Conservation (phyloP, 1,139 yeast genomes). For the Hansenula lynferdii region DNA sequence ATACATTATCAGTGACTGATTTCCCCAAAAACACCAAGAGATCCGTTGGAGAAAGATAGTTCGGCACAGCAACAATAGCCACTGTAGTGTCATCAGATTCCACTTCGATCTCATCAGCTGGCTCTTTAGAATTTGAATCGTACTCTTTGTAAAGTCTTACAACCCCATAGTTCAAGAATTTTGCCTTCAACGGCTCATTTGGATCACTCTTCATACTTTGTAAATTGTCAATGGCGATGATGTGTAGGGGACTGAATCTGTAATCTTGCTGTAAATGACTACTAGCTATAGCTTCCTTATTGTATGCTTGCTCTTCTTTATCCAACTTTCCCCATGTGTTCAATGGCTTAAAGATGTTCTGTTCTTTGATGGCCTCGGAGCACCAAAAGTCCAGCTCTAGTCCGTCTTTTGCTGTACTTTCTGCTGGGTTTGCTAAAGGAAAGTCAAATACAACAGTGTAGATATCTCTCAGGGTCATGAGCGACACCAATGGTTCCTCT, state of each 20-base stretch:
- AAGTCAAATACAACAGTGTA: neutral
- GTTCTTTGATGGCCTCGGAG: neutral
- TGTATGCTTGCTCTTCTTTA: neutral
- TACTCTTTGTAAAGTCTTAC: constrained; percentile 59
- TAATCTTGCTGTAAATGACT: no score
- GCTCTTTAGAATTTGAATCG: constrained; percentile 4
- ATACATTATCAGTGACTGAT: constrained; percentile 45
- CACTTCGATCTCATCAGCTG: constrained; percentile 18
- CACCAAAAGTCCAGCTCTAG: neutral
- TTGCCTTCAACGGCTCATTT: constrained; percentile 15
- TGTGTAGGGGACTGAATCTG: constrained; percentile 22
- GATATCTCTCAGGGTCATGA: neutral
- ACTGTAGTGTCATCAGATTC: constrained; percentile 61
- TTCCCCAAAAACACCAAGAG: constrained; percentile 74
- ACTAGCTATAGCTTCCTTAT: no score
- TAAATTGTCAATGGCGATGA: neutral
- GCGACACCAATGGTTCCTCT: neutral
- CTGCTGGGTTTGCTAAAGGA: no score
- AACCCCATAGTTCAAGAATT: constrained; percentile 66
- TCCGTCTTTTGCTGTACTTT: neutral
- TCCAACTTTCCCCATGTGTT: neutral
- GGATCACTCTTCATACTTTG: neutral
- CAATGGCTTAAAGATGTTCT: neutral
- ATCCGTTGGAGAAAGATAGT: constrained; percentile 84
- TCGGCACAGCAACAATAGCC: constrained; percentile 80